Evolutionary conservation across 2,329 filamentous ascomycete species (phyloP), one percentile per base, ranked within the genome.

Genomic region (Trichoderma sp.): DNA sequence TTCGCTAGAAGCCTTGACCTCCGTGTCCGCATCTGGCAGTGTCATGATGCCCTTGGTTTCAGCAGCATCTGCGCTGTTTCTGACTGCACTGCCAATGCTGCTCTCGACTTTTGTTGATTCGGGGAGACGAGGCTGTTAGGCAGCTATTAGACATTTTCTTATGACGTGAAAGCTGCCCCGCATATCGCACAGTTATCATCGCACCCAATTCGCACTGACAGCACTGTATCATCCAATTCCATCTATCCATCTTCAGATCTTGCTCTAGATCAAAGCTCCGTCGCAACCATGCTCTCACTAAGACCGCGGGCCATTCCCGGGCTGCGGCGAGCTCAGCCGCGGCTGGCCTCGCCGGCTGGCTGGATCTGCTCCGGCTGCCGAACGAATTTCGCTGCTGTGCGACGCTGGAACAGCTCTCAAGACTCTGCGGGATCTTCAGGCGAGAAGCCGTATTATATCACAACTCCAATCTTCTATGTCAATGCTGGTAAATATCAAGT

Each of bases 391-490:
- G 64, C 68, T 22, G 67, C 70, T 7, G 66, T 71, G 63, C 70
- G 69, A 22, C 76, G 76, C 68, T 79, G 76, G 75, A 77, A 69
- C 67, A 78, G 77, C 74, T 76, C 76, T 15, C 69, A 72, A 54
- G 75, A 71, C 72, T 73, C 65, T 68, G 52, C 25, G 60, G 59
- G 50, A 63, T 50, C 54, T 58, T 57, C 65, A 2, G 60, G 37
- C 35, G 72, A 75, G 69, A 98, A 98, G 82, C 93, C 94, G 9
- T 97, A 90, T 82, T 99, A 98, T 83, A 85, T 97, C 74, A 98
- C 95, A 5, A 96, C 93, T 9, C 95, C 95, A 2, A 99, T 99
- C 68, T 99, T 98, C 83, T 99, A 99, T 80, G 95, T 99, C 82
- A 99, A 99, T 86, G 92, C 94, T 66, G 89, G 92, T 94, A n/a